These are phyloP conservation scores for Annona cherimola DNA, from an alignment of 164 flowering plant species.

Conservation along the genomic window DNA sequence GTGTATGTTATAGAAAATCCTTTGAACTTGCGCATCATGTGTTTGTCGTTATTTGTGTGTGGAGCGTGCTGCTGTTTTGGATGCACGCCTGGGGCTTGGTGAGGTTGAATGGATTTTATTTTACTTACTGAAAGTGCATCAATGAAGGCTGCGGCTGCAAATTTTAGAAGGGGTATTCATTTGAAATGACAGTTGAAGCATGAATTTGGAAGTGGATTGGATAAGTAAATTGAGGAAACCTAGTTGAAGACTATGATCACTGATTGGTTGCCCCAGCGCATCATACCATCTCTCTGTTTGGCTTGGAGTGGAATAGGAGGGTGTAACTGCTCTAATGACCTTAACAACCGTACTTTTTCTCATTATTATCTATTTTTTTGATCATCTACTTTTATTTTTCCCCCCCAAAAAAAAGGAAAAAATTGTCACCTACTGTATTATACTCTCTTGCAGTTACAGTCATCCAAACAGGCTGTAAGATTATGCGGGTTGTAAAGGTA, in stretches of 20 bases:
- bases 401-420: too few relatives aligned
- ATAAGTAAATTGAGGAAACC: neutral
- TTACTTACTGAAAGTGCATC: neutral
- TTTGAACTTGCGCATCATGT: neutral
- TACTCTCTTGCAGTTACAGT: too few relatives aligned
- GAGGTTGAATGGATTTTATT: neutral
- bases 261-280: too few relatives aligned
- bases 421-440: too few relatives aligned
- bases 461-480: too few relatives aligned
- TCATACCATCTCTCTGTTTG: too few relatives aligned
- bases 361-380: too few relatives aligned
- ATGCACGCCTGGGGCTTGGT: neutral
- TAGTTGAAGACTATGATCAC: neutral
- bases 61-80: neutral
- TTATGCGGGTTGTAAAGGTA: too few relatives aligned
- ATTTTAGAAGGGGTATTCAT: neutral
- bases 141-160: neutral
- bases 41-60: neutral
- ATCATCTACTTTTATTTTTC: too few relatives aligned
- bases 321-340: too few relatives aligned
- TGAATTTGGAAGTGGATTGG: neutral
- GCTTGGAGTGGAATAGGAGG: too few relatives aligned
- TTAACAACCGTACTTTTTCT: too few relatives aligned
- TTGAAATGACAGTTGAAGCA: neutral
- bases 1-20: neutral